Conservation (phyloP, 345 rosid genomes). For the Abelmoschus esculentus region DNA sequence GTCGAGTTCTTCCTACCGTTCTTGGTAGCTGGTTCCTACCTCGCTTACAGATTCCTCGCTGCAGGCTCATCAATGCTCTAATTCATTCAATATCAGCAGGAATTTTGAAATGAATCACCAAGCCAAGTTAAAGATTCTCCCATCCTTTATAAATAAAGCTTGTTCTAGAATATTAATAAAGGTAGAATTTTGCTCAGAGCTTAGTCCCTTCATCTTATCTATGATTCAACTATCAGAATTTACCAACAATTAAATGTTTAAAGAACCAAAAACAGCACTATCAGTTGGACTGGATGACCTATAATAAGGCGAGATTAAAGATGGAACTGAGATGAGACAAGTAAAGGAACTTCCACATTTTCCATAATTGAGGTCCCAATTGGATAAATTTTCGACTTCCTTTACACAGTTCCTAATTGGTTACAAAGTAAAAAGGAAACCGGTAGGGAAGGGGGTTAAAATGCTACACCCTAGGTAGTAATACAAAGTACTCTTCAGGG, state of each 20-base stretch:
- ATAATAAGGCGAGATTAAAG: neutral
- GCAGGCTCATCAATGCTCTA: conserved; percentile 4
- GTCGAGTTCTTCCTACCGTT: conserved; percentile 38
- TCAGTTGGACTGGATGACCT: neutral
- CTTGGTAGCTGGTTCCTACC: conserved; percentile 38
- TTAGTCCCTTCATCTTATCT: neutral
- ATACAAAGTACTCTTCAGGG: neutral
- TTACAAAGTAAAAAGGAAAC: neutral
- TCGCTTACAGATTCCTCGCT: conserved; percentile 30
- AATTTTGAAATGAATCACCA: neutral
- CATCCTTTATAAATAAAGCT: no score
- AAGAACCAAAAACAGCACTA: neutral
- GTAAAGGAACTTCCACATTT: neutral
- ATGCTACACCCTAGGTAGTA: neutral
- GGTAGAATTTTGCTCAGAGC: neutral
- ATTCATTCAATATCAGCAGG: neutral
- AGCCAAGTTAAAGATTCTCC: neutral
- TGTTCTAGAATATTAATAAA: neutral
- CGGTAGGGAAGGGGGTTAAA: neutral
- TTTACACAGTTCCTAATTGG: neutral
- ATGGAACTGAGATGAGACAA: neutral
- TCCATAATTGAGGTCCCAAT: neutral
- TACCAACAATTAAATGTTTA: neutral
- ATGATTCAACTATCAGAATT: neutral
- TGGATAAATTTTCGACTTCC: neutral